Evolutionary conservation across 1,284 basidiomycete species (phyloP).

Genomic region (Sporisorium reilianum): DNA sequence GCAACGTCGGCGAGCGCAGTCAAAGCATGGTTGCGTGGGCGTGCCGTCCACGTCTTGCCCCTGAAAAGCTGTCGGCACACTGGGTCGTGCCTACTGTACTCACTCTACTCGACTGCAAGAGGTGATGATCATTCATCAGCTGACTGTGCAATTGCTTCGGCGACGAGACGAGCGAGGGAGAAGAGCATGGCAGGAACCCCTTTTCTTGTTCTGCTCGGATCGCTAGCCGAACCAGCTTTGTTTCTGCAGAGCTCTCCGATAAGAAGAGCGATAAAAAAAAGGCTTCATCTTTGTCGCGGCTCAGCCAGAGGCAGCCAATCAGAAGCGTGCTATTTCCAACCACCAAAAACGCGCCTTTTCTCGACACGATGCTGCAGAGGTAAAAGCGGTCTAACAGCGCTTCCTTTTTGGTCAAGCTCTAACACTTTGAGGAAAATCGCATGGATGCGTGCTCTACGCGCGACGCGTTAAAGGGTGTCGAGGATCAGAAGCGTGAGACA

Average conservation of each 20-base stretch:
- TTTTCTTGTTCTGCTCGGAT: constrained; percentile 1
- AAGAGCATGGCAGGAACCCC: neutral
- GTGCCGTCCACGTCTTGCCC: neutral
- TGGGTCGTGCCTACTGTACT: neutral
- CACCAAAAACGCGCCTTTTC: neutral
- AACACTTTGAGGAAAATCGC: constrained; percentile 8
- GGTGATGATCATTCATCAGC: neutral
- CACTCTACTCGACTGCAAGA: neutral
- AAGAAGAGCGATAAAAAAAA: constrained; percentile 9
- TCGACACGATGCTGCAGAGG: neutral
- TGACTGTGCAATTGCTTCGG: neutral
- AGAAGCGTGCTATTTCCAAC: constrained; percentile 31
- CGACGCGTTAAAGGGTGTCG: constrained; percentile 27
- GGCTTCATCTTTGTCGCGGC: no score
- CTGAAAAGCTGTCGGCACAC: neutral
- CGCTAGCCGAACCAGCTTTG: constrained; percentile 22
- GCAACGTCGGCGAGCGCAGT: neutral
- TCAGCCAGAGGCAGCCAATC: constrained; percentile 39
- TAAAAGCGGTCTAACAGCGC: neutral
- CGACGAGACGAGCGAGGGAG: neutral
- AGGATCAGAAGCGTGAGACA: neutral
- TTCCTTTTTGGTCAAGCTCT: neutral
- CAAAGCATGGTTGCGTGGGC: neutral
- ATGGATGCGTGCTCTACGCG: constrained; percentile 14
- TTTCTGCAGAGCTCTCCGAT: neutral